Conservation (phyloP, 768 basidiomycete genomes). For the Mycena albidolilacea region DNA sequence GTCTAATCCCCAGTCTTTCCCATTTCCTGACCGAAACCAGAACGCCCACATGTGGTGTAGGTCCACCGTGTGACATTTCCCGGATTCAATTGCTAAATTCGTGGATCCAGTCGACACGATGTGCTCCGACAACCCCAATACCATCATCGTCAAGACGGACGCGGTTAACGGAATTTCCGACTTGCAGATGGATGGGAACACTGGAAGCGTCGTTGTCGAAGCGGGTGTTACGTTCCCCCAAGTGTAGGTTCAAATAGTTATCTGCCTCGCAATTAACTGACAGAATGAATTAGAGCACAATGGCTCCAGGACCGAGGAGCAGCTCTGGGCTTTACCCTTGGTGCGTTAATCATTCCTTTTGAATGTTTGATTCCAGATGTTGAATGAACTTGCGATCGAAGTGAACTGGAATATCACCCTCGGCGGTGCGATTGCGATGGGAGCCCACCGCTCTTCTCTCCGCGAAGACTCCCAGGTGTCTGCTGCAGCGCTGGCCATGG, state of each 20-base stretch:
- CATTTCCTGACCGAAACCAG: conserved; percentile 31
- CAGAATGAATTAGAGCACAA: conserved; percentile 46
- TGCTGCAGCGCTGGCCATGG: conserved; percentile 51
- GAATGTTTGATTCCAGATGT: neutral
- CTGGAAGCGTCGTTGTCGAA: conserved; percentile 53
- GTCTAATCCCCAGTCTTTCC: neutral
- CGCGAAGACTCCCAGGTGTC: conserved; percentile 56
- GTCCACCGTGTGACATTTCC: conserved; percentile 7
- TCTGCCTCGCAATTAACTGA: neutral
- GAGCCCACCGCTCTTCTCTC: conserved; percentile 57
- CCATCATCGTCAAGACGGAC: conserved; percentile 54
- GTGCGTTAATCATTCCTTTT: conserved; percentile 32
- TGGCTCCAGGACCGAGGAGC: conserved; percentile 54
- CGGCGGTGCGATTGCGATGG: conserved; percentile 58
- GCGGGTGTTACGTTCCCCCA: conserved; percentile 55
- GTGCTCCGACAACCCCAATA: conserved; percentile 54
- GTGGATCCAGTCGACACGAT: conserved; percentile 50
- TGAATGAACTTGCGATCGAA: conserved; percentile 12
- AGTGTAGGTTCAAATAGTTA: conserved; percentile 43
- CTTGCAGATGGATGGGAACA: conserved; percentile 45
- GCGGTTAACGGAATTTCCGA: conserved; percentile 52
- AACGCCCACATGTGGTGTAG: conserved; percentile 59
- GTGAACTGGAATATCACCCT: conserved; percentile 59
- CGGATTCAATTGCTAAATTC: neutral
- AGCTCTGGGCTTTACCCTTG: conserved; percentile 52